Evolutionary conservation across 2,329 filamentous ascomycete genomes (phyloP).

Genomic region (Chaetoscypha palmicola): DNA sequence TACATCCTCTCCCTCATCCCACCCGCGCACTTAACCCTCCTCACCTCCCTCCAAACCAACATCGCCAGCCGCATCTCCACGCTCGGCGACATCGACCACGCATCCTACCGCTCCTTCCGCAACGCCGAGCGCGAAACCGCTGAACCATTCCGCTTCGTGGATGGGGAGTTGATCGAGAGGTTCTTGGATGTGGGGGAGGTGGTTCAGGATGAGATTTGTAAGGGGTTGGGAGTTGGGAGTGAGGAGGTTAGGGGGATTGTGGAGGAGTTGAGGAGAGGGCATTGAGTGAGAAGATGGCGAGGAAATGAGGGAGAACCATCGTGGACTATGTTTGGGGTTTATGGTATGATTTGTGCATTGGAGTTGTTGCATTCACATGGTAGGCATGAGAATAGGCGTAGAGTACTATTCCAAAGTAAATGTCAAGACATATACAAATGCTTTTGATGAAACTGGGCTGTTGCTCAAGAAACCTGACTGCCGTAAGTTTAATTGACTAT

Average conservation of each 20-base stretch:
- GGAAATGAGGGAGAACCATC: no score
- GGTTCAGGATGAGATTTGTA: conserved; percentile 45
- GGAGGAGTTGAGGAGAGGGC: conserved; percentile 56
- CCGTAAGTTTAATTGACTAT: no score
- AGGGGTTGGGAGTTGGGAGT: conserved; percentile 52
- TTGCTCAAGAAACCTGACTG: no score
- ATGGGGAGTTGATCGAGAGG: conserved; percentile 82
- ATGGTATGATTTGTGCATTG: no score
- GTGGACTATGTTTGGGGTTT: no score
- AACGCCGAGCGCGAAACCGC: conserved; percentile 63
- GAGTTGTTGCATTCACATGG: no score
- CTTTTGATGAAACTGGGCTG: no score
- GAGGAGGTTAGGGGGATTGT: conserved; percentile 56
- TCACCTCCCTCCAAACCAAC: conserved; percentile 72
- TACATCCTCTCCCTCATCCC: conserved; percentile 83
- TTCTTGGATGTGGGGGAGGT: conserved; percentile 67
- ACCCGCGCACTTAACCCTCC: conserved; percentile 63
- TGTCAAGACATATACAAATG: no score
- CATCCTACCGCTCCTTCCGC: conserved; percentile 73
- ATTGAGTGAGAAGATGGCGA: conserved; percentile 34
- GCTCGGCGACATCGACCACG: conserved; percentile 69
- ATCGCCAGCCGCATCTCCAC: conserved; percentile 61
- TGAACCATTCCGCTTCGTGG: conserved; percentile 80
- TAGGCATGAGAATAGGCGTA: no score
- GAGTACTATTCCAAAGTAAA: no score